Evolutionary conservation across 2,329 filamentous ascomycete species (phyloP).

Genomic region (Fusarium ramigenum): DNA sequence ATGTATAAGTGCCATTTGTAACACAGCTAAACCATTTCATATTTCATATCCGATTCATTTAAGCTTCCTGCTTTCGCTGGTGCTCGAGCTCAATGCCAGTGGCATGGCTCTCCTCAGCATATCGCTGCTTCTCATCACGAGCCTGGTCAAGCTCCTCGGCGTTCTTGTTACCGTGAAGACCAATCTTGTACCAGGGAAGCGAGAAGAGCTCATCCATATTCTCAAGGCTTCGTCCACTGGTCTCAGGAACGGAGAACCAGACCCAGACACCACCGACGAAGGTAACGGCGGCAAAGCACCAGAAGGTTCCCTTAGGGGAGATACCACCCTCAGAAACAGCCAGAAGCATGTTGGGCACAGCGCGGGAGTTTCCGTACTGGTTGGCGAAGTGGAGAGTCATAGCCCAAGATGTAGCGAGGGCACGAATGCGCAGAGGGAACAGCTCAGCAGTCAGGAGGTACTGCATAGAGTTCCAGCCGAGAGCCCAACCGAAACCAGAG

Average conservation of each 20-base stretch:
- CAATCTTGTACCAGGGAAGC: conserved; percentile 79
- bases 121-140: conserved; percentile 56
- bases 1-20: background rate
- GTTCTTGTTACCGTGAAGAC: conserved; percentile 63
- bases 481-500: conserved; percentile 74
- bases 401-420: conserved; percentile 73
- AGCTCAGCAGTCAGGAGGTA: conserved; percentile 82
- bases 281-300: conserved; percentile 77
- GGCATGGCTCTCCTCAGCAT: conserved; percentile 46
- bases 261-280: conserved; percentile 75
- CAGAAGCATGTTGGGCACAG: conserved; percentile 79
- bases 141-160: conserved; percentile 58
- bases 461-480: conserved; percentile 80
- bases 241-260: conserved; percentile 78
- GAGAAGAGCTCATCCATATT: conserved; percentile 77
- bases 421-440: conserved; percentile 78
- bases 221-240: conserved; percentile 71
- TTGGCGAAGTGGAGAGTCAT: conserved; percentile 85
- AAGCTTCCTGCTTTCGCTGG: conserved; percentile 37
- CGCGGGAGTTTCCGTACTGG: conserved; percentile 80
- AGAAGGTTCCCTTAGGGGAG: conserved; percentile 74
- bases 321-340: conserved; percentile 56
- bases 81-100: conserved; percentile 50
- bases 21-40: background rate
- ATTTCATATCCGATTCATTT: background rate